Conservation (phyloP, 345 rosid genomes). For the Euphorbia tirucalli region DNA sequence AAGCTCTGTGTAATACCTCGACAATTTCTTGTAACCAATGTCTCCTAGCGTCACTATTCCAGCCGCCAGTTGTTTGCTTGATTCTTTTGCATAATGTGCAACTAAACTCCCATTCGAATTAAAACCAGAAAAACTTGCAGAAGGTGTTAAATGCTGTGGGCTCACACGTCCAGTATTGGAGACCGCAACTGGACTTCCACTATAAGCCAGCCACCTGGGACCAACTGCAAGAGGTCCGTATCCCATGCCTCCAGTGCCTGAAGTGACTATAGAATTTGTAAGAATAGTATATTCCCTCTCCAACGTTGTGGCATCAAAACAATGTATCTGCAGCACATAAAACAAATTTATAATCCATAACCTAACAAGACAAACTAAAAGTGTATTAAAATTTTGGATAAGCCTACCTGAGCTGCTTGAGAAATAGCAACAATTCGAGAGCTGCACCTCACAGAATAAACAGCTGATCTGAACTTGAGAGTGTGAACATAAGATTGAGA, state of each 20-base stretch:
- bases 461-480: conserved; percentile 67
- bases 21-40: conserved; percentile 65
- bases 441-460: conserved; percentile 87
- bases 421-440: conserved; percentile 83
- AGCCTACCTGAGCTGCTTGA: conserved; percentile 70
- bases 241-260: conserved; percentile 65
- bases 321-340: conserved; percentile 67
- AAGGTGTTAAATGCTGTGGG: conserved; percentile 60
- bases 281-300: conserved; percentile 57
- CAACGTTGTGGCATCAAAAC: conserved; percentile 65
- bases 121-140: conserved; percentile 47
- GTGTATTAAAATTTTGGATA: not conserved
- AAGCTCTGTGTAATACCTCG: conserved; percentile 73
- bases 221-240: conserved; percentile 96
- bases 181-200: conserved; percentile 60
- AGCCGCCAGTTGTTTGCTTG: conserved; percentile 87
- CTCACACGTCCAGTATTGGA: conserved; percentile 52
- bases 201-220: conserved; percentile 92
- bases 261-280: conserved; percentile 56
- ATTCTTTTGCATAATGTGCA: conserved; percentile 79
- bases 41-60: conserved; percentile 88
- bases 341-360: conserved; percentile 8
- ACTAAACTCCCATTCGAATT: conserved; percentile 55
- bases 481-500: conserved; percentile 73
- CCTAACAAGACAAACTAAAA: not conserved